These are phyloP conservation scores for Phaeotremella skinneri DNA, from an alignment of 768 basidiomycete genomes.

Conservation along the genomic window DNA sequence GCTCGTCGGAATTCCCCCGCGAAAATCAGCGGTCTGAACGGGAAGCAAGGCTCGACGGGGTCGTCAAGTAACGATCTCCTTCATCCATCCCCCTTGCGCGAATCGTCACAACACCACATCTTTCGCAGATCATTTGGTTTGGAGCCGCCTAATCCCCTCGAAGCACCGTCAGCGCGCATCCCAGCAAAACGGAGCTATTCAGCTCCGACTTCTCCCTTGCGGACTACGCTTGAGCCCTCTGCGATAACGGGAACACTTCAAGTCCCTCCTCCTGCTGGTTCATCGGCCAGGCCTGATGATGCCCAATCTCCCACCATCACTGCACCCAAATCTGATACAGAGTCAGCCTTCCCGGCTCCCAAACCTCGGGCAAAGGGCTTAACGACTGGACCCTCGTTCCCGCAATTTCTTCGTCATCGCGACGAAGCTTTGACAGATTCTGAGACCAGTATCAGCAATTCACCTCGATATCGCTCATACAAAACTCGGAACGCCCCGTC, in stretches of 20 bases:
- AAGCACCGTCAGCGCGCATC: background rate
- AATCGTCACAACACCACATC: background rate
- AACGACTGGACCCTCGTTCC: constrained; percentile 17
- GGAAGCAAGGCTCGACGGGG: background rate
- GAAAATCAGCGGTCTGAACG: background rate
- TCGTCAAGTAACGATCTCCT: background rate
- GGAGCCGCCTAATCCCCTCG: background rate
- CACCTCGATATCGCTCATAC: background rate
- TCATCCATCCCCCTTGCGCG: background rate
- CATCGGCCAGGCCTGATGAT: too few relatives aligned
- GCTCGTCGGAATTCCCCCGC: constrained; percentile 1
- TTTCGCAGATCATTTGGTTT: constrained; percentile 1
- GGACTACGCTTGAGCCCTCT: too few relatives aligned
- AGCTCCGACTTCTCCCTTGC: too few relatives aligned
- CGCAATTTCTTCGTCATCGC: constrained; percentile 16
- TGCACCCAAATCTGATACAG: background rate
- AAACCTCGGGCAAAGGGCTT: background rate
- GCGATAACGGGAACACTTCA: too few relatives aligned
- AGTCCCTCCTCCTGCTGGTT: too few relatives aligned
- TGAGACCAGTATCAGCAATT: constrained; percentile 1
- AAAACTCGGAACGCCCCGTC: background rate
- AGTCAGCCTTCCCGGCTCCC: background rate
- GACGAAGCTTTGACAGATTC: constrained; percentile 16
- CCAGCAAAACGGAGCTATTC: constrained; percentile 2
- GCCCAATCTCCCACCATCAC: too few relatives aligned